phyloP scores from a whole-genome alignment of 2,329 filamentous ascomycete genomes.

The Cytospora paraplurivora region DNA sequence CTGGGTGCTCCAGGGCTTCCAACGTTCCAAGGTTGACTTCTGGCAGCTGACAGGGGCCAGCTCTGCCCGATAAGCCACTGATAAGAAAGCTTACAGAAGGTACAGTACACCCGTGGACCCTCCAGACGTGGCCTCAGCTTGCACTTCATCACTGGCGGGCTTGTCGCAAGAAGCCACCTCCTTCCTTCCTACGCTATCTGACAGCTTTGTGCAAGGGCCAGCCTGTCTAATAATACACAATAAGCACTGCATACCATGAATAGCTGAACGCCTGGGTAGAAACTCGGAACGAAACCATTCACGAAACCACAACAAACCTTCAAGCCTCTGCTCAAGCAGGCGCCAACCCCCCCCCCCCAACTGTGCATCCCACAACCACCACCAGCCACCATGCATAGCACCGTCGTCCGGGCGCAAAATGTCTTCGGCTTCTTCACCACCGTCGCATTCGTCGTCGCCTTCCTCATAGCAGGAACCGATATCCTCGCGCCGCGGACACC shows the following conservation, averaged over 20 bases:
- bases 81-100: not conserved
- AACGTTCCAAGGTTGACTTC: no score
- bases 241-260: not conserved
- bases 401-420: conserved; percentile 82
- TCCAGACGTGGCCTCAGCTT: conserved; percentile 19
- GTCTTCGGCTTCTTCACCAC: conserved; percentile 98
- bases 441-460: conserved; percentile 79
- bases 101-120: not conserved
- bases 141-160: conserved; percentile 1
- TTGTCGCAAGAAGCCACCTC: conserved; percentile 9
- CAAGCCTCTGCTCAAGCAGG: not conserved
- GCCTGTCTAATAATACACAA: not conserved
- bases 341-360: not conserved
- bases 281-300: not conserved
- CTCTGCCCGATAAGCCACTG: conserved; percentile 2
- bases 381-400: conserved; percentile 74
- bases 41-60: not conserved
- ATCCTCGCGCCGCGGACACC: conserved; percentile 71
- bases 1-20: no score
- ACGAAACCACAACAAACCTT: not conserved
- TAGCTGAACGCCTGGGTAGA: not conserved
- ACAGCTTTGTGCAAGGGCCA: not conserved
- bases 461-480: conserved; percentile 79
- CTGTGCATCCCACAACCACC: not conserved
- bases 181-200: not conserved